Conservation (phyloP, 1,284 basidiomycete genomes). For the Schizophyllum amplum region DNA sequence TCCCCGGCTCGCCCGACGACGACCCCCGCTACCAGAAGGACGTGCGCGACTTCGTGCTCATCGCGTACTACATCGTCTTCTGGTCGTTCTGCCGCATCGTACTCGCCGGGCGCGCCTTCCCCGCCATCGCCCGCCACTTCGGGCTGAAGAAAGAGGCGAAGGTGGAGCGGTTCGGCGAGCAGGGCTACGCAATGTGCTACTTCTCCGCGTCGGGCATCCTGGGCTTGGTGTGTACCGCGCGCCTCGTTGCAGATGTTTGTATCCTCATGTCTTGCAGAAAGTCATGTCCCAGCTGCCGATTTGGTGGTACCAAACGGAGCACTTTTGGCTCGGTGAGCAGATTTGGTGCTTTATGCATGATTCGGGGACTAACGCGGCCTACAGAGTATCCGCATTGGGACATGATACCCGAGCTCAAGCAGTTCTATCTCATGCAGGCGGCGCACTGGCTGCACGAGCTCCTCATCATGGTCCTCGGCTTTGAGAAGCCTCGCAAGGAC, state of each 20-base stretch:
- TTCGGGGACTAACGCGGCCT: constrained; percentile 3
- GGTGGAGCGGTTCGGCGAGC: constrained; percentile 82
- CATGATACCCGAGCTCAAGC: constrained; percentile 82
- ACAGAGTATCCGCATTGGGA: constrained; percentile 83
- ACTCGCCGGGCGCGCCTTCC: constrained; percentile 62
- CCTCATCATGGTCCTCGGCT: constrained; percentile 73
- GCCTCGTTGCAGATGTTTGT: not conserved
- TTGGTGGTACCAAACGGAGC: constrained; percentile 82
- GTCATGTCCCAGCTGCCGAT: constrained; percentile 86
- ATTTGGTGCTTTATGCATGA: constrained; percentile 1
- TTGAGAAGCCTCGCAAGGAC: constrained; percentile 95
- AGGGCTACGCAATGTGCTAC: constrained; percentile 83
- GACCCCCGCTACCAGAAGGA: constrained; percentile 72
- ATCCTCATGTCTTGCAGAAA: constrained; percentile 26
- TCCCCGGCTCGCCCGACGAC: constrained; percentile 43
- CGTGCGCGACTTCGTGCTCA: constrained; percentile 74
- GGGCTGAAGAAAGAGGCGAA: constrained; percentile 66
- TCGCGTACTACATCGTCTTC: constrained; percentile 84
- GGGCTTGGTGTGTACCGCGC: constrained; percentile 59
- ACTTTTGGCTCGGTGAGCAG: constrained; percentile 72
- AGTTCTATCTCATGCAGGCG: constrained; percentile 86
- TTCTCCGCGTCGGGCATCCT: constrained; percentile 64
- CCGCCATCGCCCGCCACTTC: constrained; percentile 63
- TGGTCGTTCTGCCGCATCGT: constrained; percentile 88
- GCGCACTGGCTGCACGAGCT: constrained; percentile 96